These are phyloP conservation scores for Dactylellina drechsleri DNA, from an alignment of 2,329 filamentous ascomycete genomes.

Conservation along the genomic window DNA sequence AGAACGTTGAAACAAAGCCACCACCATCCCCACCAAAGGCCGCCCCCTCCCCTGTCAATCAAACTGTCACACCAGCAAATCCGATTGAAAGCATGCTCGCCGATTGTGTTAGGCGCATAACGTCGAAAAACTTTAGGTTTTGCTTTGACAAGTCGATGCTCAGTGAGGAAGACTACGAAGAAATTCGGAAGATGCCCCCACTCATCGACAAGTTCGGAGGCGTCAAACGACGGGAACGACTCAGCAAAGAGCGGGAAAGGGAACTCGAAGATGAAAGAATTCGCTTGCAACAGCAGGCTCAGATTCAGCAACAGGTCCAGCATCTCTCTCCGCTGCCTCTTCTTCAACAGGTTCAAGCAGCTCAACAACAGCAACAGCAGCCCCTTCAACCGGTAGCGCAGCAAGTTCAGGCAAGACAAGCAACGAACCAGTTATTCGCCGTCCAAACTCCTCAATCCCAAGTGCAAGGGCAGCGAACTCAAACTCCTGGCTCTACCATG, in stretches of 20 bases:
- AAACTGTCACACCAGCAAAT: conserved; percentile 4
- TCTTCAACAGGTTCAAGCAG: conserved; percentile 44
- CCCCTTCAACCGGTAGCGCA: conserved; percentile 69
- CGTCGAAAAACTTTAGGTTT: conserved; percentile 38
- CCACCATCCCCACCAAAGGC: conserved; percentile 30
- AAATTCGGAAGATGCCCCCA: conserved; percentile 72
- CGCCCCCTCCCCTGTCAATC: neutral
- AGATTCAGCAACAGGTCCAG: conserved; percentile 52
- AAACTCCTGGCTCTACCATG: conserved; percentile 60
- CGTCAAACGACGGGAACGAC: conserved; percentile 76
- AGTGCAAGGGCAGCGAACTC: conserved; percentile 64
- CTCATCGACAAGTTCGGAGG: conserved; percentile 86
- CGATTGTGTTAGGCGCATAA: conserved; percentile 49
- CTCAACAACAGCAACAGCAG: conserved; percentile 77
- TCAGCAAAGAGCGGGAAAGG: conserved; percentile 73
- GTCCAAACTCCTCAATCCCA: conserved; percentile 63
- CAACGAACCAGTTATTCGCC: conserved; percentile 71
- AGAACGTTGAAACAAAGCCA: conserved; percentile 29
- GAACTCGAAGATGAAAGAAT: conserved; percentile 55
- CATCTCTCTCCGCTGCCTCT: conserved; percentile 56
- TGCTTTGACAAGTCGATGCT: conserved; percentile 55
- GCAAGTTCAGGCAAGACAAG: conserved; percentile 61
- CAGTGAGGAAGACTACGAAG: conserved; percentile 57
- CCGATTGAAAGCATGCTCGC: conserved; percentile 36
- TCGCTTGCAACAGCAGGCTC: conserved; percentile 56